Base-by-base conservation (phyloP, 2,329 filamentous ascomycete species). In the Trichoderma sp. region DNA sequence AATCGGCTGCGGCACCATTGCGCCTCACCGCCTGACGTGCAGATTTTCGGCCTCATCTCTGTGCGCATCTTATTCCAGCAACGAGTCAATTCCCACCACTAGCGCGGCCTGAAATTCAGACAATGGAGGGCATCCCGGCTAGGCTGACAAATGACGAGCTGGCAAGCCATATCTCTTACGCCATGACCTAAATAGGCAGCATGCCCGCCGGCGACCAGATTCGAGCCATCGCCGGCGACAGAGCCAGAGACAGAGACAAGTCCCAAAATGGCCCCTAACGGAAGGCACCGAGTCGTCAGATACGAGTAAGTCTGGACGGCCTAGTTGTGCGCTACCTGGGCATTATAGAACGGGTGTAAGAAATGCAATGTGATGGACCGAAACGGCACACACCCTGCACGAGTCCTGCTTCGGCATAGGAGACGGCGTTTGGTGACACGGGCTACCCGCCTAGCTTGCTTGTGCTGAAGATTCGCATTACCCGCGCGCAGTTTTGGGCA, bases 101-200 rank as follows among this genome's bases (percentile, higher is more conserved):
- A 69, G 67, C 59, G 67, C 43, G 24, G 37, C 59, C 43, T 54
- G 61, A 32, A 59, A 65, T 58, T 54, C 49, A 54, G 54, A 69
- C 60, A 67, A 59, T 58, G 34, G 55, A 51, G 51, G 51, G 51
- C 37, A 59, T 58, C 52, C 67, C 59, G 43, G 28, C 32, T 49
- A 49, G 51, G 69, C 68, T 71, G 69, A 71, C 69, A 69, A 69
- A 69, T 58, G 61, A 51, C 56, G 52, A 64, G 55, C 30, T 60
- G 55, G 51, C 43, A 64, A 16, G 28, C 66, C 39, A 46, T 14
- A 7, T 59, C 21, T 16, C 18, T 26, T 32, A 49, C 55, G 34
- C 70, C 68, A 70, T 66, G 56, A 28, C 71, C 70, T 21, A 71
- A 71, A 70, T n/a, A 70, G 73, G 73, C 68, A 74, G 68, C 70